A percentile compares a stretch with the other conserved stretches of the same genome.
These are phyloP conservation scores for Monosporascus ibericus DNA, from an alignment of 2,329 filamentous ascomycete species.

Conservation along the genomic window DNA sequence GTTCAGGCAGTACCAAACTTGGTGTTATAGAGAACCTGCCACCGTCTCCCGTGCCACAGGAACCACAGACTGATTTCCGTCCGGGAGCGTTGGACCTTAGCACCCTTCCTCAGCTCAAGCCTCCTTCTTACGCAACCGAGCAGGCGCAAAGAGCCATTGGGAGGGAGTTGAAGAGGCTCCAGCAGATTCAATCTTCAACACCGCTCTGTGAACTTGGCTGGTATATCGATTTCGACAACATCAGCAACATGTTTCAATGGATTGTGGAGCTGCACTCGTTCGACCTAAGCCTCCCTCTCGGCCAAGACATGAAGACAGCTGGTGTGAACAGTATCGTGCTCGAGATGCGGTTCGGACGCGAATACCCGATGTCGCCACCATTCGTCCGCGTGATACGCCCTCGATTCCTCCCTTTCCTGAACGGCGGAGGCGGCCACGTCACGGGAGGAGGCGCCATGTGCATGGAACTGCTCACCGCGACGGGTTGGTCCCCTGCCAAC, in stretches of 20 bases:
- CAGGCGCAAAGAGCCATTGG: constrained; percentile 57
- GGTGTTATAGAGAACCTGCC: constrained; percentile 1
- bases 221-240: constrained; percentile 64
- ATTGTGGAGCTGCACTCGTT: constrained; percentile 87
- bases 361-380: constrained; percentile 73
- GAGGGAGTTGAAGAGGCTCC: constrained; percentile 56
- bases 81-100: constrained; percentile 60
- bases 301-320: constrained; percentile 63
- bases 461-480: constrained; percentile 79
- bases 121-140: constrained; percentile 59
- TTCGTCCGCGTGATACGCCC: constrained; percentile 81
- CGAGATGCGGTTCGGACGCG: constrained; percentile 72
- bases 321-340: constrained; percentile 64
- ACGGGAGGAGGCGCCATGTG: constrained; percentile 77
- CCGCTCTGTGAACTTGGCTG: constrained; percentile 68
- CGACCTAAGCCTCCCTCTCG: constrained; percentile 60
- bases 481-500: constrained; percentile 70
- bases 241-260: constrained; percentile 82
- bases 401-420: constrained; percentile 64
- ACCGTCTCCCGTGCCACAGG: constrained; percentile 6
- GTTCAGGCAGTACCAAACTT: constrained; percentile 6
- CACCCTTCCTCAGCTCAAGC: constrained; percentile 57
- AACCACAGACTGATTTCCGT: constrained; percentile 43
- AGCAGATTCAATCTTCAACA: constrained; percentile 56
- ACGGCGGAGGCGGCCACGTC: constrained; percentile 79